Evolutionary conservation across 169 alveolate species (phyloP), one percentile per base, ranked within the genome.

Genomic region (Cryptosporidium sp.): DNA sequence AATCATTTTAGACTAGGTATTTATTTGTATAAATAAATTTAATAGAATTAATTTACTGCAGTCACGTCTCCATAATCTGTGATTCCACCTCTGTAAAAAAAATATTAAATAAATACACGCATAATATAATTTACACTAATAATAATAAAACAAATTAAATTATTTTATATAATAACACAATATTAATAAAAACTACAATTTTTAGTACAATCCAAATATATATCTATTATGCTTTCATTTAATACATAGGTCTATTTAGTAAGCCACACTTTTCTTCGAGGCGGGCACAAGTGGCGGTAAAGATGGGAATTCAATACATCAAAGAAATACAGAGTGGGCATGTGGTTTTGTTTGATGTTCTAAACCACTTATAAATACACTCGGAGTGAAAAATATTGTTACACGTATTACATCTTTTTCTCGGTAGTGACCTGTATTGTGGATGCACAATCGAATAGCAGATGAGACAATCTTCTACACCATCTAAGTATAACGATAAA

Each of bases 291-390:
- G 10, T 55, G 50, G 68, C 68, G 51, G 58, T 21, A 8, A 12
- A 7, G 3, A 5, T 45, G 58, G 31, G 67, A 21, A 3, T n/a
- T 55, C 12, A 55, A 26, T 55, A 37, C 89, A 80, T 80, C 3
- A 80, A 61, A 26, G 73, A 62, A 62, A 80, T 65, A 55, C 96
- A 94, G 21, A 94, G 89, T 31, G 96, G 96, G 69, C 96, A 94
- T 75, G 93, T 94, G 59, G 93, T 84, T 92, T 94, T 93, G 41
- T 92, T 73, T 6, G 96, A 92, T 0, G 93, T 71, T 39, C 89
- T 84, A 69, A 94, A 94, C 96, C 96, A 94, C 43, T 92, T 92
- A 62, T 93, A 92, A 31, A 94, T 92, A 50, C 96, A 94, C 51
- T 93, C 95, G 26, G 91, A 52, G 50, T 91, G 94, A 80, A 92